Base-by-base conservation (phyloP, 83 land plant species). In the Larix sibirica region DNA sequence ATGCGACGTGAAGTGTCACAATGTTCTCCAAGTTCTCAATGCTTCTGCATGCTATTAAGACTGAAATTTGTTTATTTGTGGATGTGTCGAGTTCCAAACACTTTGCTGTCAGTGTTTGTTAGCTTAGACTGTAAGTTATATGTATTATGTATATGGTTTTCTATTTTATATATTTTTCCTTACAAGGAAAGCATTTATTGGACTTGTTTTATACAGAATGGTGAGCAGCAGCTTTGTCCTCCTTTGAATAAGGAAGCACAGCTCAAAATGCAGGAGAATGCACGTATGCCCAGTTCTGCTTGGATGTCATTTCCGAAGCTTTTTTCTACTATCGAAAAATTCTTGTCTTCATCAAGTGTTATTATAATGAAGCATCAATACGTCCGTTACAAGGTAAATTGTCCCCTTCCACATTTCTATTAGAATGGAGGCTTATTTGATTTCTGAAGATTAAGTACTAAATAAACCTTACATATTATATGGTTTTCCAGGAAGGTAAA, bases 231-330 rank as follows among this genome's bases (percentile, higher is more conserved):
- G 16, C 26, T 50, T 73, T 21, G 23, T 36, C 56, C 56, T 44
- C 10, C 21, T 20, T 3, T 20, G 14, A 50, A n/a, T 9, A 73
- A 73, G 50, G 77, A 73, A 40, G 42, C 54, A n/a, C 13, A 1
- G 4, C 66, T 33, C 1, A 66, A 79, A 40, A 59, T 38, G 63
- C 47, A 4, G 77, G 82, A 67, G 6, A 31, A 73, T 4, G 13
- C 31, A 61, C 83, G 62, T 60, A 71, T 1, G 24, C 94, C 94
- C 0, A 86, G 59, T 56, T 92, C 94, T 16, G 80, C 88, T 59
- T 90, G 94, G 92, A 83, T 92, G 79, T 80, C 94, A 65, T 90
- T 92, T 63, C 62, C 86, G 59, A 59, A 12, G 66, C 87, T 92
- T 23, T 88, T 92, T 9, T 21, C 77, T 0, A 69, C 58, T 5